Evolutionary conservation across 768 basidiomycete species (phyloP).

Genomic region (Crassisporium funariophilum): DNA sequence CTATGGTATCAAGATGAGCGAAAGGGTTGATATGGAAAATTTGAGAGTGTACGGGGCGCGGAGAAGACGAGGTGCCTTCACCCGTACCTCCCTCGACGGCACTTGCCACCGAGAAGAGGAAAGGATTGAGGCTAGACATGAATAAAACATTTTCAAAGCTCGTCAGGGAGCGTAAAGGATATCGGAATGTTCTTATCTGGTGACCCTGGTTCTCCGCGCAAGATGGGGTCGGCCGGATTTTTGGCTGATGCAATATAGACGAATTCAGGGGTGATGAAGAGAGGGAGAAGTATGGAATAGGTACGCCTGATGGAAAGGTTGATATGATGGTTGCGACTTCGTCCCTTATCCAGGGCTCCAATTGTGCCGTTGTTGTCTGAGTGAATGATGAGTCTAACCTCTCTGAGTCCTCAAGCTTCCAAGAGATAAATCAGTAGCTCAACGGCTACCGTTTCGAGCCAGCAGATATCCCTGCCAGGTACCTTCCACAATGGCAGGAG

Average conservation of each 20-base stretch:
- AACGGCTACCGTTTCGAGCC: constrained; percentile 22
- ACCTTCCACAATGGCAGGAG: background rate
- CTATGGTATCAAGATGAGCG: no score
- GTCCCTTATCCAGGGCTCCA: constrained; percentile 28
- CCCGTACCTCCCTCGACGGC: background rate
- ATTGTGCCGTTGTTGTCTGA: constrained; percentile 36
- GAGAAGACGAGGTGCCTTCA: background rate
- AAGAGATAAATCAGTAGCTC: constrained; percentile 20
- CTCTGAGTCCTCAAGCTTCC: constrained; percentile 1
- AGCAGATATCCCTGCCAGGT: constrained; percentile 10
- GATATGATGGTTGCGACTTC: constrained; percentile 26
- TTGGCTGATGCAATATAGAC: background rate
- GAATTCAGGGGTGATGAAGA: background rate
- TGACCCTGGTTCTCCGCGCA: background rate
- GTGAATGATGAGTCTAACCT: constrained; percentile 21
- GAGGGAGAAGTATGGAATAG: background rate
- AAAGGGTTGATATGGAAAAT: no score
- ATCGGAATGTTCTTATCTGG: background rate
- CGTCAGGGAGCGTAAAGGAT: background rate
- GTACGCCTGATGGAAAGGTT: constrained; percentile 21
- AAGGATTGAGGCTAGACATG: background rate
- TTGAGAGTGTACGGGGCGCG: no score
- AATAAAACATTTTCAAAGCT: background rate
- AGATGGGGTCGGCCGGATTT: background rate
- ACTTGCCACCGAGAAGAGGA: background rate